phyloP scores from a whole-genome alignment of 148 eudicot species.

The Cornus controversa region DNA sequence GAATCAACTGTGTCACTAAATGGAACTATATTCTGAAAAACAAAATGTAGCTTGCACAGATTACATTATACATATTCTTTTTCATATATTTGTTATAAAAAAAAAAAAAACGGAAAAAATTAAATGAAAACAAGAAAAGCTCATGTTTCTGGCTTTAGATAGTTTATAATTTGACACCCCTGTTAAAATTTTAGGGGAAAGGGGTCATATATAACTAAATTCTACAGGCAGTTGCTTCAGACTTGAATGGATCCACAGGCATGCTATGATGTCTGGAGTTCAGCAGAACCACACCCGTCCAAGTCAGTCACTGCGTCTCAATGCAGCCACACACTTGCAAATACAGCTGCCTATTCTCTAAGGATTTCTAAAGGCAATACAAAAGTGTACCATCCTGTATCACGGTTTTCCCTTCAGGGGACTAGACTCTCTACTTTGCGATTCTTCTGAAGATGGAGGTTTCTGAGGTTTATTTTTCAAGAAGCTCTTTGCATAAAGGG shows the following conservation, averaged over 20 bases:
- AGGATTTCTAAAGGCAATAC: neutral
- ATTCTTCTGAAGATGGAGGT: constrained; percentile 30
- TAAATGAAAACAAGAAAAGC: neutral
- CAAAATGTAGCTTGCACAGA: too few species aligned
- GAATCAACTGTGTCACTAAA: too few species aligned
- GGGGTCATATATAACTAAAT: neutral
- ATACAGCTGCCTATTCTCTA: neutral
- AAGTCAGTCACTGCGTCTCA: neutral
- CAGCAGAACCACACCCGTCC: neutral
- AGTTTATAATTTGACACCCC: neutral
- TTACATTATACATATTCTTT: too few species aligned
- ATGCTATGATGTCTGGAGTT: neutral
- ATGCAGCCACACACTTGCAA: neutral
- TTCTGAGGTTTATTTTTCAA: constrained; percentile 40
- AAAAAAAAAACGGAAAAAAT: too few species aligned
- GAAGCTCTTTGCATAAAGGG: constrained; percentile 70
- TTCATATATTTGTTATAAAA: too few species aligned
- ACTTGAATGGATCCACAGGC: neutral
- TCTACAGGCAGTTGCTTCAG: neutral
- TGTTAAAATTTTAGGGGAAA: neutral
- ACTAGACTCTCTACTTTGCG: constrained; percentile 36
- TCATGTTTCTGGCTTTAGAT: neutral
- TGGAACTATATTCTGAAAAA: too few species aligned
- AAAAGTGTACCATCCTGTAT: neutral
- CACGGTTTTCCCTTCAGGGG: constrained; percentile 32